phyloP scores from a whole-genome alignment of 1,284 basidiomycete genomes.

The Vanrija humicola region DNA sequence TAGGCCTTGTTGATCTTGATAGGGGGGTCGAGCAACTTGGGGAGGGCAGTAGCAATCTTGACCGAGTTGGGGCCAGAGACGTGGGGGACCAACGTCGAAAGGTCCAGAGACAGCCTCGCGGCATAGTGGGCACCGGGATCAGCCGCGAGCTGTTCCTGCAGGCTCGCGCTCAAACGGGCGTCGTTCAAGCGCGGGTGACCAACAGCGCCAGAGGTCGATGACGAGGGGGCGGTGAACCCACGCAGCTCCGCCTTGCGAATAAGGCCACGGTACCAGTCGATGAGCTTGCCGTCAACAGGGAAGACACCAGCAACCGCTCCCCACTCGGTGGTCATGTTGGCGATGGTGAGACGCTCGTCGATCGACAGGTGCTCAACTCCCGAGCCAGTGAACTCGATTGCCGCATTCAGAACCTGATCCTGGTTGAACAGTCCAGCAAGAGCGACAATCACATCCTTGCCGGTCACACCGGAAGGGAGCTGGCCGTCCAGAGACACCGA shows the following conservation, averaged over 20 bases:
- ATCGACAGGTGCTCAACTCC: constrained; percentile 76
- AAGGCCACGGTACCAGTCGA: constrained; percentile 83
- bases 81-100: constrained; percentile 89
- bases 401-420: constrained; percentile 97
- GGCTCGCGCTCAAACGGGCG: constrained; percentile 64
- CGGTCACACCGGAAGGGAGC: constrained; percentile 84
- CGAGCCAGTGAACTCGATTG: constrained; percentile 94
- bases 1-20: constrained; percentile 96
- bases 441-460: constrained; percentile 98
- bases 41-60: constrained; percentile 88
- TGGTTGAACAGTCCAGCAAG: constrained; percentile 95
- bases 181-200: constrained; percentile 84
- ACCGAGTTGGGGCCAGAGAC: constrained; percentile 97
- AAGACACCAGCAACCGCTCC: constrained; percentile 94
- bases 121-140: constrained; percentile 80
- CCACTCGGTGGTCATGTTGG: constrained; percentile 99
- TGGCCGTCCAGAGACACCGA: constrained; percentile 85
- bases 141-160: constrained; percentile 59
- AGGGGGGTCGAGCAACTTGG: constrained; percentile 66
- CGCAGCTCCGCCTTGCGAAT: constrained; percentile 73
- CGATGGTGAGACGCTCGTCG: constrained; percentile 91
- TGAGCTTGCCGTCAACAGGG: constrained; percentile 78
- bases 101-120: constrained; percentile 84
- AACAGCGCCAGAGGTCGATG: constrained; percentile 41
- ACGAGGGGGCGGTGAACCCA: constrained; percentile 56